These are phyloP conservation scores for Tubosaeta sp. DNA, from an alignment of 768 basidiomycete species.

Conservation along the genomic window DNA sequence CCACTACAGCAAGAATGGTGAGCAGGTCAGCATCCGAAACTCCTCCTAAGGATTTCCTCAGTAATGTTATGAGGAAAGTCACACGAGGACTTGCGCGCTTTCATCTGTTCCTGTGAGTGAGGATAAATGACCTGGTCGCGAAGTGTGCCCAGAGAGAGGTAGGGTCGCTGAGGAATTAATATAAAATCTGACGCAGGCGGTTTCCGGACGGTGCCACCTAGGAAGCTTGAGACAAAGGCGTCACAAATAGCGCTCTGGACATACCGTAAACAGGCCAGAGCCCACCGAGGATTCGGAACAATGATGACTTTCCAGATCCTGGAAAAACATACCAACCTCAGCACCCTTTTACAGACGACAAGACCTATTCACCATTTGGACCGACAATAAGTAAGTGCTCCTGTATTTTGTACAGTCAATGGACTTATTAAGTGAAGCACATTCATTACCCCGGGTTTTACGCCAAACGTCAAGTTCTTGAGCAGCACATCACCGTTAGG, in stretches of 20 bases:
- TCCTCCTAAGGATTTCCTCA: constrained; percentile 44
- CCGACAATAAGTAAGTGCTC: constrained; percentile 92
- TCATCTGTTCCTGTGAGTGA: constrained; percentile 78
- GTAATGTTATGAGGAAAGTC: not conserved
- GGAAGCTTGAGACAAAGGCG: constrained; percentile 11
- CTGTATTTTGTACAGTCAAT: constrained; percentile 34
- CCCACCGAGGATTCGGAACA: constrained; percentile 95
- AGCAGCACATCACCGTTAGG: constrained; percentile 94
- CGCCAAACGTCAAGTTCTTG: constrained; percentile 78
- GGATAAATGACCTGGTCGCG: constrained; percentile 98
- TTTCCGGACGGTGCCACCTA: constrained; percentile 77
- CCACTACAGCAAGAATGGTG: constrained; percentile 66
- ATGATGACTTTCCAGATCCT: constrained; percentile 85
- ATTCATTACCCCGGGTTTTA: constrained; percentile 70
- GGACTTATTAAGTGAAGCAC: not conserved
- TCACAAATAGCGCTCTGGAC: not conserved
- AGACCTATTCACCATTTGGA: constrained; percentile 67
- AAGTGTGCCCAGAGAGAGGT: constrained; percentile 88
- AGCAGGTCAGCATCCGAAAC: constrained; percentile 73
- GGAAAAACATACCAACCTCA: not conserved
- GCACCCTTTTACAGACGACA: not conserved
- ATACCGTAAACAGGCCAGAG: constrained; percentile 79
- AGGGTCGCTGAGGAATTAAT: constrained; percentile 93
- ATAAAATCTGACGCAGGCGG: constrained; percentile 87
- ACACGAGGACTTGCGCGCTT: constrained; percentile 48